Base-by-base conservation (phyloP, 139 green algal genomes). In the Klebsormidium nitens region DNA sequence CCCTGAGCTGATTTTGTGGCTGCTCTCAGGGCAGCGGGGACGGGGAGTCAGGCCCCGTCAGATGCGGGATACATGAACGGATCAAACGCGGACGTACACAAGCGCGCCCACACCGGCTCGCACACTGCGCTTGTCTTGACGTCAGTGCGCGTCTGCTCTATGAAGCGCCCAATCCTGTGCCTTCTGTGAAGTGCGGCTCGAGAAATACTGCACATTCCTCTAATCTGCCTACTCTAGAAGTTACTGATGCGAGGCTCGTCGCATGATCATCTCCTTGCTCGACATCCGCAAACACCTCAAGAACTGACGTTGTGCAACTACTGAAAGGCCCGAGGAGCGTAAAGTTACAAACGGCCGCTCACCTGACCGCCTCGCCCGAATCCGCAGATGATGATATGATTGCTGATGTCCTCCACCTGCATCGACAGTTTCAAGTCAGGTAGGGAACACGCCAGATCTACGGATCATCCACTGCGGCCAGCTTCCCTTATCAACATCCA, bases 361-460 rank as follows among this genome's bases (percentile, higher is more conserved):
- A 61, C 52, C 35, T 37, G 40, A 3, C 72, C 72, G 5, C 66
- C 70, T 26, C 91, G 83, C 14, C 89, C 91, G 83, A 91, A 97
- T 32, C 91, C 89, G 40, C 77, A 80, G 48, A 96, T 93, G 82
- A 97, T 93, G 69, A 96, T 89, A 74, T 97, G 91, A 44, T 83
- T 85, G 34, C 83, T 86, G 66, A 96, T 65, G 70, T 91, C 87
- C 63, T 82, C 77, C 35, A 65, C 40, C 31, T 76, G 42, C 42
- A 66, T 17, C 5, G 59, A 49, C 23, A 26, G 38, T 8, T 17
- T 8, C 4, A 66, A 23, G 17, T 17, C 5, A 26, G 17, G 59
- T 8, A 26, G 17, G 32, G 17, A 5, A 66, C 11, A 66, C 8
- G 17, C 5, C 8, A 49, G 11, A 49, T 17, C 6, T 17, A 49